A percentile compares a stretch with the other conserved stretches of the same genome.
These are phyloP conservation scores for Quercus agrifolia DNA, from an alignment of 306 rosid genomes.

Conservation along the genomic window DNA sequence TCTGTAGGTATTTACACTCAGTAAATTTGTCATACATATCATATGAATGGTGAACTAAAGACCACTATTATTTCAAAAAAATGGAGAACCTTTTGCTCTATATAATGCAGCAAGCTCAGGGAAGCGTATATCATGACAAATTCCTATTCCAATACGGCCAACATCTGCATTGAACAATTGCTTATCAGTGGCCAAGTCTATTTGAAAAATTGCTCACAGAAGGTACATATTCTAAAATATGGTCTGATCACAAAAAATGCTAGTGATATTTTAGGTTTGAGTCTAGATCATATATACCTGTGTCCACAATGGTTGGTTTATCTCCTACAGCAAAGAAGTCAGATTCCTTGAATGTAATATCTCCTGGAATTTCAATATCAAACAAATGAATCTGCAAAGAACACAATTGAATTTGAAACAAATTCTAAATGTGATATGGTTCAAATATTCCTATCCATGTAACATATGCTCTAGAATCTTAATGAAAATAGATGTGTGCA, in stretches of 20 bases:
- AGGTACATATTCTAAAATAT: neutral
- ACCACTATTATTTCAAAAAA: neutral
- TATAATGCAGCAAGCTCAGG: conserved; percentile 24
- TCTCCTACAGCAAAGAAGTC: conserved; percentile 28
- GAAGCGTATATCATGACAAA: conserved; percentile 34
- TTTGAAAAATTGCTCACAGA: neutral
- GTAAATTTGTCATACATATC: neutral
- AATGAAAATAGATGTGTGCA: neutral
- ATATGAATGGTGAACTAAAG: neutral
- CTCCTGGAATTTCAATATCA: conserved; percentile 36
- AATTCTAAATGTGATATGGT: neutral
- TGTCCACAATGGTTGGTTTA: conserved; percentile 30
- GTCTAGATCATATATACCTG: conserved; percentile 19
- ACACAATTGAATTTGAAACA: neutral
- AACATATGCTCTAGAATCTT: neutral
- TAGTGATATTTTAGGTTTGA: neutral
- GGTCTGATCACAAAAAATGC: neutral
- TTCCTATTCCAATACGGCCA: conserved; percentile 35
- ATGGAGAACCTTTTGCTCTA: conserved; percentile 3
- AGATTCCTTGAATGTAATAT: conserved; percentile 24
- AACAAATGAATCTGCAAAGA: conserved; percentile 35
- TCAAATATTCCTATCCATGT: neutral
- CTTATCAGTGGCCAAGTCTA: neutral
- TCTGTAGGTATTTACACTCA: conserved; percentile 1
- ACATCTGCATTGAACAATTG: conserved; percentile 17